Conservation (phyloP, 169 alveolate genomes). For the Plasmodium cynomolgi region DNA sequence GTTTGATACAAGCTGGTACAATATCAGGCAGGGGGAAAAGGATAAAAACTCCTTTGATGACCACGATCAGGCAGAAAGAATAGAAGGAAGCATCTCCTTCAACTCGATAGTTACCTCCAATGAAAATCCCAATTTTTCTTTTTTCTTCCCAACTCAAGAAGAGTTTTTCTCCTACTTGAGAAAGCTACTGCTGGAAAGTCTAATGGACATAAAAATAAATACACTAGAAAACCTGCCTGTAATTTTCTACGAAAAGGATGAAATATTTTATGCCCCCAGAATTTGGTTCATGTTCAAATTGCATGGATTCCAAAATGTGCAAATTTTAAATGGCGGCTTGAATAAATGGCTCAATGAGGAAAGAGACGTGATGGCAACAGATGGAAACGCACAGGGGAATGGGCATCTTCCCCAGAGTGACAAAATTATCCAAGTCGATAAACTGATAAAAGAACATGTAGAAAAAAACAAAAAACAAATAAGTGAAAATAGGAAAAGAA, state of each 20-base stretch:
- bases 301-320: constrained; percentile 33
- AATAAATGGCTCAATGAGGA: constrained; percentile 58
- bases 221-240: constrained; percentile 49
- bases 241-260: constrained; percentile 59
- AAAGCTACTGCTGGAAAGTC: constrained; percentile 15
- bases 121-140: constrained; percentile 49
- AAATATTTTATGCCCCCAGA: constrained; percentile 64
- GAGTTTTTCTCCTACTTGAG: constrained; percentile 43
- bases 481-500: constrained; percentile 11
- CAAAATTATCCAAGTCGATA: neutral
- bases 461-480: constrained; percentile 1
- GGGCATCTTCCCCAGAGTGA: neutral
- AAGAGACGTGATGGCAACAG: neutral
- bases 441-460: constrained; percentile 35
- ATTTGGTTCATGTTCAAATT: constrained; percentile 62
- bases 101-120: constrained; percentile 22
- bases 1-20: constrained; percentile 47
- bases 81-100: constrained; percentile 45
- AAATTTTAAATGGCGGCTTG: constrained; percentile 69
- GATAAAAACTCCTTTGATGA: neutral
- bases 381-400: neutral
- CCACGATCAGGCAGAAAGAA: constrained; percentile 28
- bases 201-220: neutral
- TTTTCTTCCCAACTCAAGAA: constrained; percentile 42
- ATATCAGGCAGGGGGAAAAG: neutral